Base-by-base conservation (phyloP, 768 basidiomycete genomes). In the Gymnopilus junonius region DNA sequence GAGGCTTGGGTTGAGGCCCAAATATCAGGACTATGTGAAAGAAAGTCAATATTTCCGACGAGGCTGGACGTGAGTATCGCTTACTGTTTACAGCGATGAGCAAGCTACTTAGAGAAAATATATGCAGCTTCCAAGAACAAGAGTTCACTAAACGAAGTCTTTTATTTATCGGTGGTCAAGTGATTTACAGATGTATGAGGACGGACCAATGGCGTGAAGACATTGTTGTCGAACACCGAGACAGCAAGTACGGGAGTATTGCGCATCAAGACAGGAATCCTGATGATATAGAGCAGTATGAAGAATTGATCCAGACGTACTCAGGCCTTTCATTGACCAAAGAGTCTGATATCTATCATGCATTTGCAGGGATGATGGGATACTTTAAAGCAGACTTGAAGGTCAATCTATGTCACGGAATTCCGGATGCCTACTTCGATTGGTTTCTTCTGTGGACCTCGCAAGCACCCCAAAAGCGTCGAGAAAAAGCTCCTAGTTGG, bases 361-460 rank as follows among this genome's bases (percentile, higher is more conserved):
- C 60, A 3, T 55, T 65, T 27, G 59, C 59, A 14, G 64, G 59
- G 17, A 55, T 58, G 11, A 58, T 17, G n/a, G 50, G 56, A 8
- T 53, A 42, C 14, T 27, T 65, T 42, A 50, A 39, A 20, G 61
- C n/a, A 6, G 37, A 58, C n/a, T 11, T 61, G 29, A 31, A 53
- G 2, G 55, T 60, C 8, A 61, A 58, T 55, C 39, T 65, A 8
- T 61, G 55, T 23, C 64, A 65, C 21, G 64, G 64, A 7, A 61
- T 61, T 32, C 59, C 64, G 7, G 64, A 65, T 31, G 34, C 21
- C 2, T 48, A 43, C 31, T 61, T 65, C 25, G 64, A 65, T 27
- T 65, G 64, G 64, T 65, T 61, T 32, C 59, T 65, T 32, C 39
- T 61, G 20, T 65, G 64, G 64, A 31, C 20, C 27, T 10, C 64